phyloP scores from a whole-genome alignment of 768 basidiomycete species.

The Hericium alpestre region DNA sequence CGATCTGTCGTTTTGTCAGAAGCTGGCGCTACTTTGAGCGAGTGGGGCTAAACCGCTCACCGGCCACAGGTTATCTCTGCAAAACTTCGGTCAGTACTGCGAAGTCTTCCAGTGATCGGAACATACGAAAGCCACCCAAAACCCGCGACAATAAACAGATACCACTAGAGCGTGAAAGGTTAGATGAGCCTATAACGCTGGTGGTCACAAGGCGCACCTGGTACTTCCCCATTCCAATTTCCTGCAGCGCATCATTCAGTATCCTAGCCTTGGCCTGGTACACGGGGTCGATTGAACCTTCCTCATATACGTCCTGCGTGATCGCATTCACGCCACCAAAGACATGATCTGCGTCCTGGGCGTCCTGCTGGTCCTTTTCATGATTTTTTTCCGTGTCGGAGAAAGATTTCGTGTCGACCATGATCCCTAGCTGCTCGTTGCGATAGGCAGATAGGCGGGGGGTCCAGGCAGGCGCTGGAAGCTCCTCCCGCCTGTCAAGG shows the following conservation, averaged over 20 bases:
- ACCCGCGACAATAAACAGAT: slow-evolving; percentile 53
- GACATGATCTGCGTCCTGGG: neutral
- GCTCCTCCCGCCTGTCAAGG: too few relatives aligned
- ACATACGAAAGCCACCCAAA: slow-evolving; percentile 71
- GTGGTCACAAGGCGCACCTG: slow-evolving; percentile 25
- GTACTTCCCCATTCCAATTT: slow-evolving; percentile 48
- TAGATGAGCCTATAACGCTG: too few relatives aligned
- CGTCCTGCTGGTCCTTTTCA: neutral
- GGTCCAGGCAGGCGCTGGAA: too few relatives aligned
- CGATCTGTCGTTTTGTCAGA: slow-evolving; percentile 28
- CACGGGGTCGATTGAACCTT: slow-evolving; percentile 26
- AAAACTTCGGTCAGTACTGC: neutral
- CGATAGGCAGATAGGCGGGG: too few relatives aligned
- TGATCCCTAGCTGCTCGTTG: neutral
- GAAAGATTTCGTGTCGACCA: neutral
- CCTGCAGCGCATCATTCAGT: slow-evolving; percentile 36
- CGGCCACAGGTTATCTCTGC: slow-evolving; percentile 66
- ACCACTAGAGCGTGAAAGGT: slow-evolving; percentile 31
- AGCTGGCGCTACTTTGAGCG: neutral
- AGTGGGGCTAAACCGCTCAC: slow-evolving; percentile 24
- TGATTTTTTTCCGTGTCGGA: neutral
- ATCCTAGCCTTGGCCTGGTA: slow-evolving; percentile 40
- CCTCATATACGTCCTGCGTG: slow-evolving; percentile 2
- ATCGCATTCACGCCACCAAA: neutral
- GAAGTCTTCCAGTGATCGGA: neutral